Evolutionary conservation across 352 stramenopile species (phyloP).

Genomic region (Pythium inflatum): DNA sequence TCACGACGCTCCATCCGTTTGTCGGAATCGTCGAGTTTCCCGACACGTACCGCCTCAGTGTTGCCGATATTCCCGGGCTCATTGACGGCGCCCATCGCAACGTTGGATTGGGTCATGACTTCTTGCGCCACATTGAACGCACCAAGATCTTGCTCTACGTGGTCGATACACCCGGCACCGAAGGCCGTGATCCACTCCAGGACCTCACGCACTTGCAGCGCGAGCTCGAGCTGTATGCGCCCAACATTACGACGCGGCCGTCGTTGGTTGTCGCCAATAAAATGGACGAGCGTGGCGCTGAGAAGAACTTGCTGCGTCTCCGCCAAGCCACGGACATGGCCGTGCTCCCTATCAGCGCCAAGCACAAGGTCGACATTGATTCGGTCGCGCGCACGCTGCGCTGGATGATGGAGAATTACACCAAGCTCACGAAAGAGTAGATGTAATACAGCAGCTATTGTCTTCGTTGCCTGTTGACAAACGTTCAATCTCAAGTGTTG

Average conservation of each 20-base stretch:
- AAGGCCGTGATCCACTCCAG: slow-evolving; percentile 74
- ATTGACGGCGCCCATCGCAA: slow-evolving; percentile 94
- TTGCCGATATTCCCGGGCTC: slow-evolving; percentile 88
- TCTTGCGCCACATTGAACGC: slow-evolving; percentile 98
- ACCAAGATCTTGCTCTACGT: slow-evolving; percentile 94
- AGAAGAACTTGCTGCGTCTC: slow-evolving; percentile 78
- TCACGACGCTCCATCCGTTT: slow-evolving; percentile 97
- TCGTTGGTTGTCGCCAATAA: slow-evolving; percentile 91
- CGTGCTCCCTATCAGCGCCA: slow-evolving; percentile 80
- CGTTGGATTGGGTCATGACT: slow-evolving; percentile 97
- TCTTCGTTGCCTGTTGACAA: too few species aligned
- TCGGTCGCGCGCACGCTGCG: slow-evolving; percentile 69
- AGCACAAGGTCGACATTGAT: slow-evolving; percentile 89
- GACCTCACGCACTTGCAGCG: slow-evolving; percentile 82
- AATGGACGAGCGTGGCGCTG: slow-evolving; percentile 86
- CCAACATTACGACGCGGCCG: slow-evolving; percentile 81
- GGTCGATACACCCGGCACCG: slow-evolving; percentile 77
- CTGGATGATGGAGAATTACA: slow-evolving; percentile 55
- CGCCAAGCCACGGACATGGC: slow-evolving; percentile 72
- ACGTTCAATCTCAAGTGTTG: too few species aligned
- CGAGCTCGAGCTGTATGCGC: slow-evolving; percentile 87
- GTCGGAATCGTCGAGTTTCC: slow-evolving; percentile 95
- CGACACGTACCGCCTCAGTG: slow-evolving; percentile 92
- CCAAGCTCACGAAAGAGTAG: slow-evolving; percentile 48
- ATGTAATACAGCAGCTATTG: not conserved